Conservation (phyloP, 306 rosid species). For the Cucumis cinereus region DNA sequence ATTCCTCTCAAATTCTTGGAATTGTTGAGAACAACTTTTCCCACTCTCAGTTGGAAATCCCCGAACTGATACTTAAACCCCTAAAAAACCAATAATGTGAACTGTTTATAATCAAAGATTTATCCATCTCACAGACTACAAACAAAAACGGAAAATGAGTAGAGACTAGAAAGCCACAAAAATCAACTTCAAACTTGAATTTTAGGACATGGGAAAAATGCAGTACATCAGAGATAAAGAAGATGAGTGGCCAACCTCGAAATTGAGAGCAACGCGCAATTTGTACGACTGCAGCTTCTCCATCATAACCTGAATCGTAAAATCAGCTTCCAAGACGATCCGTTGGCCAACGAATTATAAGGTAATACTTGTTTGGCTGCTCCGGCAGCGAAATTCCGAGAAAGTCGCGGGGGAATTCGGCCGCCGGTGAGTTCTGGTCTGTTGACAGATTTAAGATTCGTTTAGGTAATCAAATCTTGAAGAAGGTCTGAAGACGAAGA, state of each 20-base stretch:
- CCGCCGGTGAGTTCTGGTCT: slow-evolving; percentile 33
- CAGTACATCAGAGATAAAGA: background rate
- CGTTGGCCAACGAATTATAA: slow-evolving; percentile 56
- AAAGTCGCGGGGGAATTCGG: slow-evolving; percentile 63
- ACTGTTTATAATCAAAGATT: background rate
- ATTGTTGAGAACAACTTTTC: slow-evolving; percentile 64
- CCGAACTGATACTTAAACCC: slow-evolving; percentile 64
- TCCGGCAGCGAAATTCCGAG: slow-evolving; percentile 64
- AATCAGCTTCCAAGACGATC: slow-evolving; percentile 72
- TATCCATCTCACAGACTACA: background rate
- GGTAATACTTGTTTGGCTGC: slow-evolving; percentile 69
- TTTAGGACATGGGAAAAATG: background rate
- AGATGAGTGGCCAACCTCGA: slow-evolving; percentile 33
- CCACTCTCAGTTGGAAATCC: slow-evolving; percentile 68
- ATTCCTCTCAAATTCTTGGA: slow-evolving; percentile 78
- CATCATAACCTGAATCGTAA: slow-evolving; percentile 63
- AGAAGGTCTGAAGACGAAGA: background rate
- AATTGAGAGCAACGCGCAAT: slow-evolving; percentile 57
- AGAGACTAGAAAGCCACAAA: background rate
- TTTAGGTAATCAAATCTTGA: background rate
- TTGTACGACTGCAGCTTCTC: slow-evolving; percentile 91
- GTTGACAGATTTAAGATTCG: slow-evolving; percentile 1
- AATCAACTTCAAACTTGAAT: background rate
- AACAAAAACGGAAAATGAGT: background rate
- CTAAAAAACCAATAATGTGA: slow-evolving; percentile 6